Evolutionary conservation across 306 rosid genomes (phyloP).

Genomic region (Mucuna pruriens): DNA sequence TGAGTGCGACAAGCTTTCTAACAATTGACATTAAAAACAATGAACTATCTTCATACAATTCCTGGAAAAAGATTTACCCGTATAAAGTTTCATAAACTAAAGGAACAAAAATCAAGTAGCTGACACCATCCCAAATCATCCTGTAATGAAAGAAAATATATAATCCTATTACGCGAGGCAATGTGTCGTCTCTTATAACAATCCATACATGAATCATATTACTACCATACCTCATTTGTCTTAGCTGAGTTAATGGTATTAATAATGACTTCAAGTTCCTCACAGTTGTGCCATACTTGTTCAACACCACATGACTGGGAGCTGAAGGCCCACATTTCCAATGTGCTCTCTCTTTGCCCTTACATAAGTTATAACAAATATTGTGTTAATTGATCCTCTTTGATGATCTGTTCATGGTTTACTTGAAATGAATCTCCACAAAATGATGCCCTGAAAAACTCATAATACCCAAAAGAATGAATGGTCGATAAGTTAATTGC

Average conservation of each 20-base stretch:
- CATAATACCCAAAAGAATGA: too few relatives aligned
- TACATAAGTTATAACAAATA: background rate
- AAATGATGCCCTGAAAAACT: too few relatives aligned
- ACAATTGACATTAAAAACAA: constrained; percentile 15
- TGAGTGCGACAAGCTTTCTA: constrained; percentile 75
- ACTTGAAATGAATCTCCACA: background rate
- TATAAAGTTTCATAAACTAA: constrained; percentile 85
- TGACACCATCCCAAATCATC: constrained; percentile 73
- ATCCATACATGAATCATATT: too few relatives aligned
- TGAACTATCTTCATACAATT: constrained; percentile 22
- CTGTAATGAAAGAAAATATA: constrained; percentile 40
- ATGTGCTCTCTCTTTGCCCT: background rate
- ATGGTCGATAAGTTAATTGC: too few relatives aligned
- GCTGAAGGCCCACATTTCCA: background rate
- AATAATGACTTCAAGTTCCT: constrained; percentile 82
- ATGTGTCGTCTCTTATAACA: constrained; percentile 6
- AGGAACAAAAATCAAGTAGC: constrained; percentile 78
- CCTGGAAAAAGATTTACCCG: constrained; percentile 55
- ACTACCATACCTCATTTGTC: too few relatives aligned
- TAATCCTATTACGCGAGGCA: constrained; percentile 4
- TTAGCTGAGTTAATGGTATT: too few relatives aligned
- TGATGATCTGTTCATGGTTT: background rate
- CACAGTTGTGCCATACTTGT: constrained; percentile 78
- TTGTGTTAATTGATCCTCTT: background rate
- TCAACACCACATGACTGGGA: constrained; percentile 51